Percentiles rank a stretch among this genome's conserved stretches.
Evolutionary conservation across 768 basidiomycete genomes (phyloP).

Genomic region (Dioszegia hungarica): DNA sequence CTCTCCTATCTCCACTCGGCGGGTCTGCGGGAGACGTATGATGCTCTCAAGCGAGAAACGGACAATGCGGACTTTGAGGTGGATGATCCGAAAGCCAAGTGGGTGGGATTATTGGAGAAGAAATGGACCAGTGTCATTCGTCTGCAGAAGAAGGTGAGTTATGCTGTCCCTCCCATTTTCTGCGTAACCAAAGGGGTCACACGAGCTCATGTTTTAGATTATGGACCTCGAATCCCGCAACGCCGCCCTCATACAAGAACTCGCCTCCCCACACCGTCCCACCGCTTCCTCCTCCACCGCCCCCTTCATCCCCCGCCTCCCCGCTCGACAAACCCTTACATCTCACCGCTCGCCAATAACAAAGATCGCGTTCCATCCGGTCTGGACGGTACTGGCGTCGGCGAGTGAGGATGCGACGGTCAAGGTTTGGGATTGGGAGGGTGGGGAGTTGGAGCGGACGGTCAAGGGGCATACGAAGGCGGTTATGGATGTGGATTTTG

Average conservation of each 20-base stretch:
- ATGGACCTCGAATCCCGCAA: slow-evolving; percentile 86
- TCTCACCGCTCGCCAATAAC: slow-evolving; percentile 75
- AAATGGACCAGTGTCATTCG: slow-evolving; percentile 97
- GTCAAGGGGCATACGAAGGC: slow-evolving; percentile 87
- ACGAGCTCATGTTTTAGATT: slow-evolving; percentile 57
- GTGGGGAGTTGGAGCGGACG: slow-evolving; percentile 85
- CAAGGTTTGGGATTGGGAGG: slow-evolving; percentile 96
- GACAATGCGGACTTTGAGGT: slow-evolving; percentile 41
- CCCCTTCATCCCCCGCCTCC: slow-evolving; percentile 77
- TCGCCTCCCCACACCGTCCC: slow-evolving; percentile 53
- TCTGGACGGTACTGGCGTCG: slow-evolving; percentile 73
- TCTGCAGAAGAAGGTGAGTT: slow-evolving; percentile 81
- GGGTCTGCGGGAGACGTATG: slow-evolving; percentile 40
- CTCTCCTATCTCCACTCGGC: slow-evolving; percentile 42
- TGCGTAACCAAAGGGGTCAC: not conserved
- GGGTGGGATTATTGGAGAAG: slow-evolving; percentile 84
- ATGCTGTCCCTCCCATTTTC: not conserved
- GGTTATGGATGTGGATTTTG: slow-evolving; percentile 81
- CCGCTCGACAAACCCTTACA: slow-evolving; percentile 68
- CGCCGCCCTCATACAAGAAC: slow-evolving; percentile 72
- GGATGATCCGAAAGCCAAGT: slow-evolving; percentile 75
- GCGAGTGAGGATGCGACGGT: slow-evolving; percentile 84
- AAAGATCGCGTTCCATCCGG: slow-evolving; percentile 77
- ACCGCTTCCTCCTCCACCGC: slow-evolving; percentile 49
- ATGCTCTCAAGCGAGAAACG: slow-evolving; percentile 45